These are phyloP conservation scores for Gilbertella persicaria DNA, from an alignment of 371 early-diverging fungal genomes.

Conservation along the genomic window DNA sequence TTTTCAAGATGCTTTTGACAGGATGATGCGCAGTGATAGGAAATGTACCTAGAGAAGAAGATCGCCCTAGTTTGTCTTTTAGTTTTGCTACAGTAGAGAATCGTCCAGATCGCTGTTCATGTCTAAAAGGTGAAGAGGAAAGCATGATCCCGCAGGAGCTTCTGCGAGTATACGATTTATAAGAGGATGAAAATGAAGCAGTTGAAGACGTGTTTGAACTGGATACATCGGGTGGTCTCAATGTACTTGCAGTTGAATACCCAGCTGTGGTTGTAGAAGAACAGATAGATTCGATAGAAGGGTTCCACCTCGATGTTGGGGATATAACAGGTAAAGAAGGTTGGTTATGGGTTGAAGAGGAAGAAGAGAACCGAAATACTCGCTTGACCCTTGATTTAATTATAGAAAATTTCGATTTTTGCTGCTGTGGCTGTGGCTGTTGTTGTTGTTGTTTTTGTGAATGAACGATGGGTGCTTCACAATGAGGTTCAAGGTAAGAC, in stretches of 20 bases:
- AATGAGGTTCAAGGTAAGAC: conserved; percentile 20
- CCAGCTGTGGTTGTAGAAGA: conserved; percentile 7
- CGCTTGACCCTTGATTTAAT: conserved; percentile 15
- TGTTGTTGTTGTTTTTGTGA: not conserved
- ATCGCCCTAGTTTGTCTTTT: conserved; percentile 1
- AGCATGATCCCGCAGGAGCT: no score
- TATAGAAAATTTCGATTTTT: conserved; percentile 2
- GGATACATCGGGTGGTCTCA: not conserved
- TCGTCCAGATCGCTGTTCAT: not conserved
- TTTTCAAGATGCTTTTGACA: conserved; percentile 3
- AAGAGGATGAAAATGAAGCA: not conserved
- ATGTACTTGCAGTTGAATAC: no score
- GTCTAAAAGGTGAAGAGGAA: not conserved
- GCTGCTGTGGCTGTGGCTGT: not conserved
- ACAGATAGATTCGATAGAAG: conserved; percentile 19
- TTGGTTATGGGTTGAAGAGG: not conserved
- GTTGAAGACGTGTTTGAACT: not conserved
- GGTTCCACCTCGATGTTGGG: conserved; percentile 2
- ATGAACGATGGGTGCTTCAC: not conserved
- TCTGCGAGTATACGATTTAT: not conserved
- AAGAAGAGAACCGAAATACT: conserved; percentile 11
- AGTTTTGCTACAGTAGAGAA: not conserved
- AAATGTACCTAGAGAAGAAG: not conserved
- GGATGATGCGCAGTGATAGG: not conserved
- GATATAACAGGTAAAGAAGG: conserved; percentile 3